Percentiles rank a stretch among this genome's conserved stretches.
Evolutionary conservation across 2,329 filamentous ascomycete genomes (phyloP).

Genomic region (Cercospora sp.): DNA sequence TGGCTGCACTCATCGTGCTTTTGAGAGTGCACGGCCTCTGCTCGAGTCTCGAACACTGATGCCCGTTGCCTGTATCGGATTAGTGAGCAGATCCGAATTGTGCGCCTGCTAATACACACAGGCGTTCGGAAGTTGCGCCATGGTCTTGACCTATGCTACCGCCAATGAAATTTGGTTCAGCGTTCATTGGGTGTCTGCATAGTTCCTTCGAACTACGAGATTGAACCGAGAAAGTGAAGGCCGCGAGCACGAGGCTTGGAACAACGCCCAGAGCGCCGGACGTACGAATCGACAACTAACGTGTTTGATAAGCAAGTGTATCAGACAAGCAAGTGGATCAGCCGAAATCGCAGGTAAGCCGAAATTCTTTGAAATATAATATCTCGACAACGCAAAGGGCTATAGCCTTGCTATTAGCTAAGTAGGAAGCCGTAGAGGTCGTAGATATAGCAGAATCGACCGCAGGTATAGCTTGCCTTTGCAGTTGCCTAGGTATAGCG

Average conservation of each 20-base stretch:
- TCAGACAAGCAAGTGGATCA: too few relatives aligned
- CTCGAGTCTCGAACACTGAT: not conserved
- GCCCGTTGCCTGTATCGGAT: not conserved
- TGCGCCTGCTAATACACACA: not conserved
- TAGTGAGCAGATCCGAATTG: not conserved
- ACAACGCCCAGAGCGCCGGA: not conserved
- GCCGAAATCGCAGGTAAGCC: too few relatives aligned
- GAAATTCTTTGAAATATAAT: too few relatives aligned
- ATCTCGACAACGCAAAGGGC: too few relatives aligned
- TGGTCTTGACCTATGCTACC: not conserved
- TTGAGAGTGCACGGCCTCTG: not conserved
- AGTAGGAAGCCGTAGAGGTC: too few relatives aligned
- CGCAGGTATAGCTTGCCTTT: too few relatives aligned
- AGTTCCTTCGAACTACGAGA: not conserved
- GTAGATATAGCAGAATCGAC: too few relatives aligned
- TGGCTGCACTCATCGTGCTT: not conserved
- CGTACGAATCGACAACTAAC: not conserved
- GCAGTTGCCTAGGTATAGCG: too few relatives aligned
- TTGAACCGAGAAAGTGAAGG: not conserved
- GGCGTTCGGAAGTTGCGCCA: not conserved
- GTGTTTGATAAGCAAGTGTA: too few relatives aligned
- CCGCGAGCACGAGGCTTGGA: not conserved
- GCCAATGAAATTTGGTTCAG: not conserved
- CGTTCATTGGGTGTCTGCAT: not conserved
- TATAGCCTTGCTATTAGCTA: too few relatives aligned